Conservation (phyloP, 352 stramenopile species). For the Aphanomyces astaci region DNA sequence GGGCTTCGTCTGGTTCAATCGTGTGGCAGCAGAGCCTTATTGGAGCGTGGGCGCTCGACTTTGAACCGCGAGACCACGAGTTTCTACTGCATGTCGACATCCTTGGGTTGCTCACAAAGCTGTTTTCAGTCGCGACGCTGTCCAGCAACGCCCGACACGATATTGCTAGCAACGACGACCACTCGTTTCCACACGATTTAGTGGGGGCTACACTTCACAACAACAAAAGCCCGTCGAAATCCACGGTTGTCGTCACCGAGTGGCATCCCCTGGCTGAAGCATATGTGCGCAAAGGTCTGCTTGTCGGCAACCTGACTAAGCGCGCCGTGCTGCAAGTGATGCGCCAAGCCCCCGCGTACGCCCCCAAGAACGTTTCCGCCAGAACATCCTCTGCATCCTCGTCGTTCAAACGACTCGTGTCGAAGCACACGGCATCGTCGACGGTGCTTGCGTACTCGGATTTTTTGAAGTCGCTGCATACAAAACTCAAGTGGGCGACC, state of each 20-base stretch:
- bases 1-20: slow-evolving; percentile 37
- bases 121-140: slow-evolving; percentile 65
- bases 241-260: slow-evolving; percentile 38
- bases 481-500: slow-evolving; percentile 43
- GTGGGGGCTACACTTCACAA: too few relatives aligned
- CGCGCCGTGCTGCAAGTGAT: slow-evolving; percentile 65
- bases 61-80: slow-evolving; percentile 71
- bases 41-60: slow-evolving; percentile 76
- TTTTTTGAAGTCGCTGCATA: slow-evolving; percentile 48
- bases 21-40: slow-evolving; percentile 31
- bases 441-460: slow-evolving; percentile 70
- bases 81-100: slow-evolving; percentile 75
- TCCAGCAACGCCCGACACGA: slow-evolving; percentile 33
- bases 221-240: too few relatives aligned
- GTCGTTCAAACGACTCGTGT: slow-evolving; percentile 4
- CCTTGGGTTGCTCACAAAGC: slow-evolving; percentile 55
- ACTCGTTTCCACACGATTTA: slow-evolving; percentile 18
- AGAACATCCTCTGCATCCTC: too few relatives aligned
- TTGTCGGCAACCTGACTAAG: slow-evolving; percentile 68
- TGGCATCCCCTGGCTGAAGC: slow-evolving; percentile 72
- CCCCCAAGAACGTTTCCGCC: too few relatives aligned
- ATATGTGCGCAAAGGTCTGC: slow-evolving; percentile 67
- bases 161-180: not conserved
- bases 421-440: slow-evolving; percentile 58
- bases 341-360: slow-evolving; percentile 48